These are phyloP conservation scores for Coemansia sp. DNA, from an alignment of 192 early-diverging fungal genomes.

Conservation along the genomic window DNA sequence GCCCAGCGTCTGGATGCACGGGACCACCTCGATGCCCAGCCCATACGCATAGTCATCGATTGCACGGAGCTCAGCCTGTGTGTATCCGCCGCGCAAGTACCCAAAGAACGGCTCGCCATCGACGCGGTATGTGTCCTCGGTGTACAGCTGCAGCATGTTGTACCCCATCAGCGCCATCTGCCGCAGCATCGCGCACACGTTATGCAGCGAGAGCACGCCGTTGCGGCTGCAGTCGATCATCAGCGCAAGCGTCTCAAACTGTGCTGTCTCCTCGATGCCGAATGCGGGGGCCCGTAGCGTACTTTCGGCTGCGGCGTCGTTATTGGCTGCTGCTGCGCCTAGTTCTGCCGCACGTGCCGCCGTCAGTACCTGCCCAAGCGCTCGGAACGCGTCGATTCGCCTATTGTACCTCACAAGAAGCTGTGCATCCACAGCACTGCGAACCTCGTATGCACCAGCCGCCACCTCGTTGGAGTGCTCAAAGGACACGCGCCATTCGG, in stretches of 20 bases:
- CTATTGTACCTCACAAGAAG: slow-evolving; percentile 34
- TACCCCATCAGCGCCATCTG: slow-evolving; percentile 82
- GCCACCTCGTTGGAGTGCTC: slow-evolving; percentile 19
- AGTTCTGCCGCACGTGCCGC: slow-evolving; percentile 55
- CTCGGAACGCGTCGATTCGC: slow-evolving; percentile 63
- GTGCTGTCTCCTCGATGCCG: slow-evolving; percentile 59
- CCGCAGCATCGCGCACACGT: slow-evolving; percentile 67
- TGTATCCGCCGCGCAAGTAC: slow-evolving; percentile 71
- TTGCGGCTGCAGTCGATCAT: slow-evolving; percentile 90
- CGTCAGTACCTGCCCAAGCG: slow-evolving; percentile 66
- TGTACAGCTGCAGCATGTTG: slow-evolving; percentile 88
- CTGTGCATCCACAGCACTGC: not conserved
- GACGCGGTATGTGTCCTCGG: slow-evolving; percentile 85
- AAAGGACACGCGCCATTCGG: slow-evolving; percentile 37
- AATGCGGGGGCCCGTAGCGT: slow-evolving; percentile 39
- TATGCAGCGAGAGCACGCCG: slow-evolving; percentile 65
- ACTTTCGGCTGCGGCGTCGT: slow-evolving; percentile 8
- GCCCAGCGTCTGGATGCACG: slow-evolving; percentile 89
- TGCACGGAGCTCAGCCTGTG: slow-evolving; percentile 65
- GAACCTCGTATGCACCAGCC: slow-evolving; percentile 20
- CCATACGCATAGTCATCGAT: slow-evolving; percentile 78
- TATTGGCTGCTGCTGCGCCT: slow-evolving; percentile 7
- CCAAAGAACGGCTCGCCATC: slow-evolving; percentile 69
- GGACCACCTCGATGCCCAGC: slow-evolving; percentile 81
- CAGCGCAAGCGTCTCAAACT: slow-evolving; percentile 71